phyloP scores from a whole-genome alignment of 2,329 filamentous ascomycete genomes.

The Venturia oleaginea region DNA sequence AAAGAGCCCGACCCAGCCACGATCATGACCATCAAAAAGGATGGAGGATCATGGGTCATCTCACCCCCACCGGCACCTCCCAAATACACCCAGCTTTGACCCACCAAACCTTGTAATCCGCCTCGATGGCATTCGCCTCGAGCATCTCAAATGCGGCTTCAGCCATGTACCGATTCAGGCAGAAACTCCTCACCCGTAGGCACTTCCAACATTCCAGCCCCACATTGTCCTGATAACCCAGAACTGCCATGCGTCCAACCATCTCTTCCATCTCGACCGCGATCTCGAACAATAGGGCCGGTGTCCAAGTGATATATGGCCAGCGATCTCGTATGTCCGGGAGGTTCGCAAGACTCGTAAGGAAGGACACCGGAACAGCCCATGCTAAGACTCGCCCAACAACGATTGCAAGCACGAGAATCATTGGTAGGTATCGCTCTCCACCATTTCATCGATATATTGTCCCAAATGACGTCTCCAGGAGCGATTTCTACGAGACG shows the following conservation, averaged over 20 bases:
- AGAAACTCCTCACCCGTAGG: neutral
- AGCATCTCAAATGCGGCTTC: neutral
- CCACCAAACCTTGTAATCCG: neutral
- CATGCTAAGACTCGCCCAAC: conserved; percentile 74
- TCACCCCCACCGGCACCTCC: too few relatives aligned
- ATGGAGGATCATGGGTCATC: too few relatives aligned
- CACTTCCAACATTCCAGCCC: too few relatives aligned
- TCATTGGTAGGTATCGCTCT: conserved; percentile 68
- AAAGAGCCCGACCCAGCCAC: too few relatives aligned
- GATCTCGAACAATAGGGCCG: too few relatives aligned
- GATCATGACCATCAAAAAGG: too few relatives aligned
- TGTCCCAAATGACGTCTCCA: conserved; percentile 89
- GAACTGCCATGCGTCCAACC: too few relatives aligned
- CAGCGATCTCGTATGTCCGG: neutral
- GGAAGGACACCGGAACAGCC: conserved; percentile 63
- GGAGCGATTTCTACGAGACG: conserved; percentile 86
- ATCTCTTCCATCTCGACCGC: too few relatives aligned
- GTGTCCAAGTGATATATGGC: neutral
- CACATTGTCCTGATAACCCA: too few relatives aligned
- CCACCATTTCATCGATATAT: conserved; percentile 96
- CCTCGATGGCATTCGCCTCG: neutral
- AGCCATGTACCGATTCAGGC: neutral
- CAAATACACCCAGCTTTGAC: neutral
- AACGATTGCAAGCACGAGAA: conserved; percentile 56
- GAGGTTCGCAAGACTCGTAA: neutral